Evolutionary conservation across 164 flowering plant species (phyloP).

Genomic region (Santalum album): DNA sequence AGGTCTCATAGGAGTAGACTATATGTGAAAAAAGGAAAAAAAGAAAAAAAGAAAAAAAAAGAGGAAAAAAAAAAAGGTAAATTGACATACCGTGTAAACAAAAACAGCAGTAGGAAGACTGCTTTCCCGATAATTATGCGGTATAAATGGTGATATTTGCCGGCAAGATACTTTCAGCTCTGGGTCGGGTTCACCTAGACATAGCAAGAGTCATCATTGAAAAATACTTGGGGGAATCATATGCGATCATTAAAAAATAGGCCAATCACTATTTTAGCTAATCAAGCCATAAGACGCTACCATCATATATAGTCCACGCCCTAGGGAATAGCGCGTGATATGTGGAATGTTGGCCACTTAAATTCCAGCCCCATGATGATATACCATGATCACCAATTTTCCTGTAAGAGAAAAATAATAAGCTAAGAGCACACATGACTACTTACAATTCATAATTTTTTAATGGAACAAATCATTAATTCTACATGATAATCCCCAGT

Average conservation of each 20-base stretch:
- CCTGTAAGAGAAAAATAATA: conserved; percentile 40
- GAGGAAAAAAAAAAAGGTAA: too few relatives aligned
- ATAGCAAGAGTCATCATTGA: background rate
- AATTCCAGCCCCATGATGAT: conserved; percentile 98
- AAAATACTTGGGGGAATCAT: too few relatives aligned
- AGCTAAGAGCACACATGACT: too few relatives aligned
- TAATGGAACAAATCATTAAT: too few relatives aligned
- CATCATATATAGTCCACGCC: conserved; percentile 98
- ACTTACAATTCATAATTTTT: too few relatives aligned
- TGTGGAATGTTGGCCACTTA: conserved; percentile 93
- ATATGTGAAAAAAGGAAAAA: too few relatives aligned
- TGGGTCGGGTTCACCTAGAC: conserved; percentile 96
- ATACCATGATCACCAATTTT: conserved; percentile 73
- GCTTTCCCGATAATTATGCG: conserved; percentile 89
- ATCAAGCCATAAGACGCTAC: conserved; percentile 22
- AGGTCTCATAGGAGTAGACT: too few relatives aligned
- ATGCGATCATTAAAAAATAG: background rate
- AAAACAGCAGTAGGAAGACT: conserved; percentile 94
- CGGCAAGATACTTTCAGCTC: conserved; percentile 91
- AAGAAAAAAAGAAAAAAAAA: too few relatives aligned
- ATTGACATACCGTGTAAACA: conserved; percentile 76
- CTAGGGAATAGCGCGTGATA: conserved; percentile 97
- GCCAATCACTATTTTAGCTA: background rate
- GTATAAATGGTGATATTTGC: conserved; percentile 98
- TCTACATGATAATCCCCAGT: too few relatives aligned